phyloP scores from a whole-genome alignment of 1,284 basidiomycete genomes.

The Tilletia walkeri region DNA sequence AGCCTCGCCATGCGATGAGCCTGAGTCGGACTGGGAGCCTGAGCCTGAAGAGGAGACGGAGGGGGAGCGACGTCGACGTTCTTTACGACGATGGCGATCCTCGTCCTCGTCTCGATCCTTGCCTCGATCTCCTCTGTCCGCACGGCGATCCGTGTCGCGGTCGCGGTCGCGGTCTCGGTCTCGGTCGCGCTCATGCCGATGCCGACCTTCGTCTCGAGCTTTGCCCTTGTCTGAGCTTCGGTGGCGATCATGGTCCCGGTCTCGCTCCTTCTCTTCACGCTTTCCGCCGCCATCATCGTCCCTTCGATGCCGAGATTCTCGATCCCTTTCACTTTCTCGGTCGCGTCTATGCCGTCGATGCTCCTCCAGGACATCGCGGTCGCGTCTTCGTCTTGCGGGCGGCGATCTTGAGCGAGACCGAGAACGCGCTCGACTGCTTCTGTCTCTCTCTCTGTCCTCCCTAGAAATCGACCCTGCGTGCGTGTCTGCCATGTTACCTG shows the following conservation, averaged over 20 bases:
- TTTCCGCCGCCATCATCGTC: background rate
- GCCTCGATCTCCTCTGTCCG: background rate
- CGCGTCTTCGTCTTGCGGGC: too few species aligned
- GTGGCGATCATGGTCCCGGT: background rate
- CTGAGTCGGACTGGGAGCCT: background rate
- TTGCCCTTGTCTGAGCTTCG: slow-evolving; percentile 2
- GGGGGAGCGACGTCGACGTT: background rate
- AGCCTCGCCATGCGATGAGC: background rate
- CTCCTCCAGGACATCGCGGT: background rate
- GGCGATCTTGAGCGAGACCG: background rate
- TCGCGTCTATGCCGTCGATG: background rate
- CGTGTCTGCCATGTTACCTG: too few species aligned
- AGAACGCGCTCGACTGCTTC: background rate
- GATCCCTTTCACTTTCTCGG: background rate
- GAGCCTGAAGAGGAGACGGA: slow-evolving; percentile 6
- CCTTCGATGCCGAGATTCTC: background rate
- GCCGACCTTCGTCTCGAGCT: background rate
- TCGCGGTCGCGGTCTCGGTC: background rate
- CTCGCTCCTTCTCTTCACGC: too few species aligned
- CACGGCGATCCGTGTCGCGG: background rate
- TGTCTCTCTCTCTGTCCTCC: background rate
- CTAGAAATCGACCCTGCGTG: too few species aligned
- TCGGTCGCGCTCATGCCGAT: background rate
- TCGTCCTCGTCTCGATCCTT: slow-evolving; percentile 1
- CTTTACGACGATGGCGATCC: background rate